These are phyloP conservation scores for Yamadazyma pseudoaaseri DNA, from an alignment of 1,139 yeast species.

Conservation along the genomic window DNA sequence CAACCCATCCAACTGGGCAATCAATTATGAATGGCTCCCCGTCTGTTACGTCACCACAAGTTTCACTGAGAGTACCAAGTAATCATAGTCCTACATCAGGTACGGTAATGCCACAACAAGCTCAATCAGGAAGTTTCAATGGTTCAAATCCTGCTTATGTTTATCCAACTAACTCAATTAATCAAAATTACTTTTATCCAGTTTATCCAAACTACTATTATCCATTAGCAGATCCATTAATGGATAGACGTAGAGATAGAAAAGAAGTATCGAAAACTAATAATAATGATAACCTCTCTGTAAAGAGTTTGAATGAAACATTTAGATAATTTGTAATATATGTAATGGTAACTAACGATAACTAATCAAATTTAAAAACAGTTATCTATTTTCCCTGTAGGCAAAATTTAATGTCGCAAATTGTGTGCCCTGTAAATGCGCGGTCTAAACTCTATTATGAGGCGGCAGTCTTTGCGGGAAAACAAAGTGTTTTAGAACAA, in stretches of 20 bases:
- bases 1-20: neutral
- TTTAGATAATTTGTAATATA: no score
- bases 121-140: neutral
- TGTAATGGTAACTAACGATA: no score
- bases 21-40: neutral
- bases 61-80: neutral
- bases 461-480: no score
- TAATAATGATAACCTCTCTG: no score
- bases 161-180: neutral
- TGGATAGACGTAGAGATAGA: neutral
- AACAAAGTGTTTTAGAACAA: no score
- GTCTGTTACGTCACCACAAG: neutral
- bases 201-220: constrained; percentile 6
- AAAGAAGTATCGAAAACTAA: no score
- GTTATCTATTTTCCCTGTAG: no score
- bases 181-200: constrained; percentile 6
- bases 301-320: no score
- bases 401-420: no score
- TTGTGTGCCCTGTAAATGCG: no score
- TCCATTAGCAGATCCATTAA: neutral
- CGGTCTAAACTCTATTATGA: no score
- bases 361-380: no score
- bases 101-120: neutral
- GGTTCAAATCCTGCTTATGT: neutral
- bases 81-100: neutral